phyloP scores from a whole-genome alignment of 768 basidiomycete genomes.

The Rhizopogon rudus region DNA sequence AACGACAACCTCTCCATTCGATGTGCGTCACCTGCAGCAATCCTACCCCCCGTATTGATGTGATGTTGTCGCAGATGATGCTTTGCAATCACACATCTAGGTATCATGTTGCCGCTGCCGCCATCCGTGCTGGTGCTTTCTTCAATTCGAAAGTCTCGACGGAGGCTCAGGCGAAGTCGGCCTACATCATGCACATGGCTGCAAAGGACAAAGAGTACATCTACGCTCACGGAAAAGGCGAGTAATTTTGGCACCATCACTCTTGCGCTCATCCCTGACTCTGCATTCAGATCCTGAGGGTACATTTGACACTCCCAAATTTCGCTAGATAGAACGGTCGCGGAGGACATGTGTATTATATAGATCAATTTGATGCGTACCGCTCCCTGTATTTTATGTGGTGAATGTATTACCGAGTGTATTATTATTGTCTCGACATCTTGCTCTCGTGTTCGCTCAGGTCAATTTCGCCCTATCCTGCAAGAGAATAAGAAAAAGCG shows the following conservation, averaged over 20 bases:
- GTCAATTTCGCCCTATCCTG: background rate
- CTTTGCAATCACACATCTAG: slow-evolving; percentile 63
- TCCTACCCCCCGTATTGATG: background rate
- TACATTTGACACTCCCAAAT: slow-evolving; percentile 43
- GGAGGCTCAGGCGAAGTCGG: slow-evolving; percentile 52
- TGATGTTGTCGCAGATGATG: slow-evolving; percentile 56
- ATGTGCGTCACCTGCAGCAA: slow-evolving; percentile 36
- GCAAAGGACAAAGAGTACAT: slow-evolving; percentile 62
- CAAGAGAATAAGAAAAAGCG: slow-evolving; percentile 27
- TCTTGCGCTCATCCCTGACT: background rate
- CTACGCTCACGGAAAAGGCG: slow-evolving; percentile 53
- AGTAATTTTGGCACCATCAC: background rate
- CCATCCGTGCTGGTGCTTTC: slow-evolving; percentile 50
- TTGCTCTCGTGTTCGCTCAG: background rate
- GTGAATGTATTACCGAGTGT: background rate
- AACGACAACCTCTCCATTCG: slow-evolving; percentile 80
- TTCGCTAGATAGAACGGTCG: slow-evolving; percentile 11
- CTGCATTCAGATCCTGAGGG: slow-evolving; percentile 25
- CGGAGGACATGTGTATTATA: background rate
- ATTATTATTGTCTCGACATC: background rate
- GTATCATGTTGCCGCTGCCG: slow-evolving; percentile 58
- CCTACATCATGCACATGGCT: slow-evolving; percentile 54
- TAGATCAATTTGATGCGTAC: background rate
- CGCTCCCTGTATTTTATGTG: background rate
- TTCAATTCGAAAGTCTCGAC: slow-evolving; percentile 52